Base-by-base conservation (phyloP, 2,329 filamentous ascomycete genomes). In the Pseudocercospora musae region DNA sequence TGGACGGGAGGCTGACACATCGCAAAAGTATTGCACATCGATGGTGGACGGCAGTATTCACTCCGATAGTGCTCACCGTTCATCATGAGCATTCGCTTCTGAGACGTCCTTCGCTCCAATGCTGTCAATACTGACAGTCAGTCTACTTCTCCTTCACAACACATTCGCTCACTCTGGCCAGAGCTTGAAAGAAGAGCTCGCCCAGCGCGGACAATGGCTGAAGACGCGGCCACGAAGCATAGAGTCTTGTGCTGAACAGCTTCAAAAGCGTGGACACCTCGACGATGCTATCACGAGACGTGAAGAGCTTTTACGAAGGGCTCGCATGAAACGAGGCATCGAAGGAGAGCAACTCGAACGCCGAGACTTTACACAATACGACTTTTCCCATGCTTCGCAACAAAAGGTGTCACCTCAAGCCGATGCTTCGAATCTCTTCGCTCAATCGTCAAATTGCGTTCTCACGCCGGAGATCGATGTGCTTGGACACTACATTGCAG, bases 1-100 rank as follows among this genome's bases (percentile, higher is more conserved):
- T 23, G 8, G 21, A 50, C 21, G 46, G 23, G 48, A 52, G 76
- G 5, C 55, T 69, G 5, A 52, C 46, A 37, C 46, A 55, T 80
- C 78, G 60, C 76, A 78, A 48, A 81, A 80, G 71, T 81, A 81
- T 59, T 50, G 48, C 80, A 77, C 61, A 25, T 8, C 20, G 23
- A 50, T 25, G 11, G 21, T 2, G 11, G 20, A 25, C 23, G 15
- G 7, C 18, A 25, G 48, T 50, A 25, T 9, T 8, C 21, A 25
- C 13, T 29, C 9, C 29, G 21, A 20, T n/a, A 37, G 5, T 37
- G 33, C 13, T n/a, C 4, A 1, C 13, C 13, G n/a, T 18, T 40
- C 37, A n/a, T 40, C 37, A 2, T 18, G 37, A 18, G 37, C 15
- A 8, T 40, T 40, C 37, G 15, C 5, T 40, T 3, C 15, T 23